phyloP scores from a whole-genome alignment of 306 rosid genomes.

The Cicer judaicum region DNA sequence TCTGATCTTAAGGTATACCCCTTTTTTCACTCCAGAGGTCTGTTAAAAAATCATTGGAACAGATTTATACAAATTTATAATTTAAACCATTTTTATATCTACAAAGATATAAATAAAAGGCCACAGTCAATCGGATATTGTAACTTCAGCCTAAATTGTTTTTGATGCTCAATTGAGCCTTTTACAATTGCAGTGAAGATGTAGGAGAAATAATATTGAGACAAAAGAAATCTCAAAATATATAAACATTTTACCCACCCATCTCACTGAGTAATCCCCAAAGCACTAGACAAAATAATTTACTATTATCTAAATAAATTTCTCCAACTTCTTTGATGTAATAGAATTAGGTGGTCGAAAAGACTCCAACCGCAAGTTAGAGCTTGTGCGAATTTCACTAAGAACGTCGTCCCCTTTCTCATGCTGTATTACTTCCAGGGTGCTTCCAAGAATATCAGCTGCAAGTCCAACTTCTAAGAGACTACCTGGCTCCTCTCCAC shows the following conservation, averaged over 20 bases:
- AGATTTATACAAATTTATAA: too few relatives aligned
- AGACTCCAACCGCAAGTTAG: slow-evolving; percentile 66
- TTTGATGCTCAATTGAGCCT: slow-evolving; percentile 62
- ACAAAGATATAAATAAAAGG: slow-evolving; percentile 37
- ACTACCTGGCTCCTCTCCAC: slow-evolving; percentile 79
- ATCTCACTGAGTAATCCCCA: slow-evolving; percentile 49
- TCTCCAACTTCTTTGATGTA: slow-evolving; percentile 67
- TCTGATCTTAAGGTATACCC: too few relatives aligned
- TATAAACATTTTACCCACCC: slow-evolving; percentile 54
- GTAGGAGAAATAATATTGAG: slow-evolving; percentile 56
- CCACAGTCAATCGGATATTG: neutral
- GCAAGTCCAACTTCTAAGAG: slow-evolving; percentile 75
- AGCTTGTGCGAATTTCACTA: slow-evolving; percentile 50
- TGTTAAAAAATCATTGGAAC: too few relatives aligned
- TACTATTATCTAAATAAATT: slow-evolving; percentile 64
- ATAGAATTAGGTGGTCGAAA: slow-evolving; percentile 65
- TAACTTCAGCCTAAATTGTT: slow-evolving; percentile 40
- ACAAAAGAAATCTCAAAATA: slow-evolving; percentile 45
- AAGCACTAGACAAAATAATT: slow-evolving; percentile 51
- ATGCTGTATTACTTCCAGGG: slow-evolving; percentile 62
- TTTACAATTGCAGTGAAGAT: slow-evolving; percentile 54
- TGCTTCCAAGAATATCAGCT: slow-evolving; percentile 75
- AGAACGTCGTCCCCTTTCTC: slow-evolving; percentile 70
- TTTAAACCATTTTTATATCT: slow-evolving; percentile 12
- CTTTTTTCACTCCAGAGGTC: too few relatives aligned